A percentile compares a stretch with the other conserved stretches of the same genome.
These are phyloP conservation scores for Arctium minus DNA, from an alignment of 129 eudicot species.

Conservation along the genomic window DNA sequence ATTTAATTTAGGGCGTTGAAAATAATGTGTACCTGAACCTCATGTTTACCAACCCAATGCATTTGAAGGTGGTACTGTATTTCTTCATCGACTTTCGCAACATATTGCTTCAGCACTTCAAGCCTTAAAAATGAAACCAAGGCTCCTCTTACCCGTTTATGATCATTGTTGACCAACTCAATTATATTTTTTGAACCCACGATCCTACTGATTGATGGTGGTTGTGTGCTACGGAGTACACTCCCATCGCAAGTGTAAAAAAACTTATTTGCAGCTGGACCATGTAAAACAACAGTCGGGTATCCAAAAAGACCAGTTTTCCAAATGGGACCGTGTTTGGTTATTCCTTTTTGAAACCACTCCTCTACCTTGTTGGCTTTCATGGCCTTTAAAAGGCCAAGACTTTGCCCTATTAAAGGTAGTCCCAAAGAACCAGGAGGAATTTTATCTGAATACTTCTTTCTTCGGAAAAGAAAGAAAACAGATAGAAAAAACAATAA, in stretches of 20 bases:
- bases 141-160: constrained; percentile 39
- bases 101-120: constrained; percentile 35
- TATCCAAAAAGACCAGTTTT: too few species aligned
- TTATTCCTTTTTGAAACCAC: too few species aligned
- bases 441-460: neutral
- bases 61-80: neutral
- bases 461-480: neutral
- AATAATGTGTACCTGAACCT: constrained; percentile 24
- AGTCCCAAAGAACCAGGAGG: neutral
- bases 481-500: constrained; percentile 5
- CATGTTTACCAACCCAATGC: constrained; percentile 33
- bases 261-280: constrained; percentile 41
- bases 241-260: constrained; percentile 33
- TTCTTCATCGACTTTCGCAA: constrained; percentile 32
- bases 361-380: too few species aligned
- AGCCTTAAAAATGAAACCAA: constrained; percentile 35
- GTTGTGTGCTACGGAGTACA: constrained; percentile 24
- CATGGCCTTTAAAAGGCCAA: too few species aligned
- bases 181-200: constrained; percentile 22
- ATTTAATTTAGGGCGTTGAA: neutral
- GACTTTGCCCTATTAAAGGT: too few species aligned
- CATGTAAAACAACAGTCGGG: constrained; percentile 12
- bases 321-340: too few species aligned
- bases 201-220: constrained; percentile 31
- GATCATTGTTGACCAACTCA: constrained; percentile 37